A percentile compares a stretch with the other conserved stretches of the same genome.
phyloP scores from a whole-genome alignment of 2,329 filamentous ascomycete genomes.

The Ophiostoma piceae region DNA sequence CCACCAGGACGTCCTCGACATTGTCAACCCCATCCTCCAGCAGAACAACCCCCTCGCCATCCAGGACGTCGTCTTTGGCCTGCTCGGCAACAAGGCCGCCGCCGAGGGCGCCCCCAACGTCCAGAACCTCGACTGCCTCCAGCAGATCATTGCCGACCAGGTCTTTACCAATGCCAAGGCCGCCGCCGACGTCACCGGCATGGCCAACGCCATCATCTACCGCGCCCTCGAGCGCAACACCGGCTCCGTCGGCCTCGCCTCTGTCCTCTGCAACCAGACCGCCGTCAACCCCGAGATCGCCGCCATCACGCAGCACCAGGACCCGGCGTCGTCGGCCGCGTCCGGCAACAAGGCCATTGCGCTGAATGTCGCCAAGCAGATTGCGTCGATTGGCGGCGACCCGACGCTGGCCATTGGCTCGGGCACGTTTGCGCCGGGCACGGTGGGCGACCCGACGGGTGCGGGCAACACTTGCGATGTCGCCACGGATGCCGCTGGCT shows the following conservation, averaged over 20 bases:
- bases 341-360: conserved; percentile 58
- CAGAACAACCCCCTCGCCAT: conserved; percentile 47
- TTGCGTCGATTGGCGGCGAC: conserved; percentile 57
- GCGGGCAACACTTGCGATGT: conserved; percentile 52
- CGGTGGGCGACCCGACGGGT: conserved; percentile 37
- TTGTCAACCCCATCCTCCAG: conserved; percentile 36
- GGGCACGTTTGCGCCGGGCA: conserved; percentile 59
- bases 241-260: conserved; percentile 50
- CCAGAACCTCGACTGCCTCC: conserved; percentile 50
- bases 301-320: conserved; percentile 60
- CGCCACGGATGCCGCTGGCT: conserved; percentile 45
- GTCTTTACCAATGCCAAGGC: conserved; percentile 57
- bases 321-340: conserved; percentile 56
- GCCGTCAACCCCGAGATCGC: conserved; percentile 62
- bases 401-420: conserved; percentile 55
- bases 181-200: conserved; percentile 46
- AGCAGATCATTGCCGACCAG: conserved; percentile 54
- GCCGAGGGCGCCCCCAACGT: conserved; percentile 33
- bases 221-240: conserved; percentile 57
- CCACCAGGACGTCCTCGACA: conserved; percentile 41
- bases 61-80: conserved; percentile 43
- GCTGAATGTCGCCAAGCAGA: conserved; percentile 54
- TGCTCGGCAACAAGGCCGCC: conserved; percentile 43
- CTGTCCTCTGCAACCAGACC: conserved; percentile 51
- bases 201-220: conserved; percentile 50